These are phyloP conservation scores for Aspergillus tamarii DNA, from an alignment of 2,329 filamentous ascomycete species.

Conservation along the genomic window DNA sequence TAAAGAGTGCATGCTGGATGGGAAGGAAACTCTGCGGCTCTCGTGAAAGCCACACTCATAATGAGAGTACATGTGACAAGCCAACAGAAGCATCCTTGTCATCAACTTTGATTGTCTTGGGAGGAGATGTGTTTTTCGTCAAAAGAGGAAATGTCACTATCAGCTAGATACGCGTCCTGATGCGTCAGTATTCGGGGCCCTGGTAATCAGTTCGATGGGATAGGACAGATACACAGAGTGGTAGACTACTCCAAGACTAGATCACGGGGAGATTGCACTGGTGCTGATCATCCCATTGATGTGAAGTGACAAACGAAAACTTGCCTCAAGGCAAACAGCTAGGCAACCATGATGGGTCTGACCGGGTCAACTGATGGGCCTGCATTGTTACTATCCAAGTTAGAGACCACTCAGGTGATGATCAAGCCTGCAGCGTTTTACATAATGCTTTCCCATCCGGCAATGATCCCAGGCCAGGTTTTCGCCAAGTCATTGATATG, in stretches of 20 bases:
- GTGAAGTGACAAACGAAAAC: neutral
- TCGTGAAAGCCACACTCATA: neutral
- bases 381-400: conserved; percentile 54
- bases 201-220: neutral
- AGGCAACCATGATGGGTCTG: conserved; percentile 55
- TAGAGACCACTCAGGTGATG: conserved; percentile 58
- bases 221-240: neutral
- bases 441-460: neutral
- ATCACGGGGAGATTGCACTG: neutral
- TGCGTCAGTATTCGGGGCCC: neutral
- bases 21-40: neutral
- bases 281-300: neutral
- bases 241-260: neutral
- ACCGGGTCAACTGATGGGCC: conserved; percentile 38
- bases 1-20: no score
- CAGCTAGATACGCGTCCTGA: neutral
- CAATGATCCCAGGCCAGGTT: neutral
- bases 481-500: neutral
- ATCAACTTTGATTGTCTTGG: neutral
- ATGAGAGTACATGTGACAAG: neutral
- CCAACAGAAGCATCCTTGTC: neutral
- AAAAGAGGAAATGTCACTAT: neutral
- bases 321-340: conserved; percentile 31
- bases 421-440: neutral
- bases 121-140: neutral